These are phyloP conservation scores for Lathyrus tuberosus DNA, from an alignment of 306 rosid genomes.

Conservation along the genomic window DNA sequence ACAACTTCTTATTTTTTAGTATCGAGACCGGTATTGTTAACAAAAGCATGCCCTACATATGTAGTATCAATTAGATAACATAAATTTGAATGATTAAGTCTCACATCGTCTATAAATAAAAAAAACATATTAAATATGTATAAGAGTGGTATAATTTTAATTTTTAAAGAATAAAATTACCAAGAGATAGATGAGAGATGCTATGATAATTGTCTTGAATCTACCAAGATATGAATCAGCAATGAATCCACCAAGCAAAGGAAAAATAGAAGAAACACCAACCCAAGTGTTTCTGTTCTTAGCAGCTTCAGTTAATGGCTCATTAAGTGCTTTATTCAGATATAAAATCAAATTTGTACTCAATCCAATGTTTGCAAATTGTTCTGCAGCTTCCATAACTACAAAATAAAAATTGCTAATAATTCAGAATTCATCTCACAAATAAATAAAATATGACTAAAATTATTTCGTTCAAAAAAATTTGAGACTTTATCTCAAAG, in stretches of 20 bases:
- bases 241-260: slow-evolving; percentile 46
- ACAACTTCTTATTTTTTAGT: slow-evolving; percentile 32
- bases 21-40: slow-evolving; percentile 58
- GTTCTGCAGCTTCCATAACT: slow-evolving; percentile 53
- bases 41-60: slow-evolving; percentile 54
- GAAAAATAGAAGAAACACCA: slow-evolving; percentile 49
- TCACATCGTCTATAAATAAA: not conserved
- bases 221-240: slow-evolving; percentile 57
- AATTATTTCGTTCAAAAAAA: no score
- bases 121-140: no score
- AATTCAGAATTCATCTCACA: not conserved
- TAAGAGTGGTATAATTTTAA: no score
- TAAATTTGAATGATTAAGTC: no score
- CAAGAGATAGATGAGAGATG: slow-evolving; percentile 43
- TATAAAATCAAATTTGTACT: slow-evolving; percentile 40
- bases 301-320: slow-evolving; percentile 35
- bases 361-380: slow-evolving; percentile 46
- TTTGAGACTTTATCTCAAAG: no score
- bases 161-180: slow-evolving; percentile 2
- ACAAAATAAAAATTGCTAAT: not conserved
- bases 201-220: slow-evolving; percentile 45
- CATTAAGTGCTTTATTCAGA: slow-evolving; percentile 38
- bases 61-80: not conserved
- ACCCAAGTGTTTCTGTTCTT: slow-evolving; percentile 54
- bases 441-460: no score